Base-by-base conservation (phyloP, 2,329 filamentous ascomycete genomes). In the Trichophyton equinum region DNA sequence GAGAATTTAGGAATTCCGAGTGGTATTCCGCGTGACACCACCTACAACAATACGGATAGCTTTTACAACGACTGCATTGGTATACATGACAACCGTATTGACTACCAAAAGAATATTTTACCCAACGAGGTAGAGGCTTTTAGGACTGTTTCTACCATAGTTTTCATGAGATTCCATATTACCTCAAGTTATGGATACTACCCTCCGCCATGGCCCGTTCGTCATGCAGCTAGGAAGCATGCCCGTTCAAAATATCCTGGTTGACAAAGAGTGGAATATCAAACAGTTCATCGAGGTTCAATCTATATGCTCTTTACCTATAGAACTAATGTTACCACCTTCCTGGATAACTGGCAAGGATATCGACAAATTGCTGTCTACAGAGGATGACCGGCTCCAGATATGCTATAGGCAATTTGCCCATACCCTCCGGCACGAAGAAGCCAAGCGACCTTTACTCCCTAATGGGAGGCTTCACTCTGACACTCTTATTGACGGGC, bases 201-300 rank as follows among this genome's bases (percentile, higher is more conserved):
- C 71, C 65, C 64, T 72, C 15, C 64, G 66, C 15, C 56, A 67
- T 36, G 72, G 74, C 4, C 72, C 71, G 0, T 76, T 73, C 61
- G 62, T 70, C 47, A 65, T 70, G 61, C 64, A 62, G 2, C 64
- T 76, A 18, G 75, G 72, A 20, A 74, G 76, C 60, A 63, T 77
- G n/a, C 71, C 76, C 47, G 11, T n/a, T 15, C 60, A 59, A 55
- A 64, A 63, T 30, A 60, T 64, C 1, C 57, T 63, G 38, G 58
- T 64, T 56, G 63, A 64, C 57, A 60, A 69, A 8, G 62, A 73
- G 20, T 73, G 73, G 70, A 67, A 73, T 64, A 67, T 75, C 58
- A 73, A 61, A 46, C 63, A 61, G 33, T 60, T 74, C 13, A 70
- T 75, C 61, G 70, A 74, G 57, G 64, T 74, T n/a, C 72, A 74